Evolutionary conservation across 2,329 filamentous ascomycete genomes (phyloP), one percentile per base, ranked within the genome.

Genomic region (Diaporthe ilicicola): DNA sequence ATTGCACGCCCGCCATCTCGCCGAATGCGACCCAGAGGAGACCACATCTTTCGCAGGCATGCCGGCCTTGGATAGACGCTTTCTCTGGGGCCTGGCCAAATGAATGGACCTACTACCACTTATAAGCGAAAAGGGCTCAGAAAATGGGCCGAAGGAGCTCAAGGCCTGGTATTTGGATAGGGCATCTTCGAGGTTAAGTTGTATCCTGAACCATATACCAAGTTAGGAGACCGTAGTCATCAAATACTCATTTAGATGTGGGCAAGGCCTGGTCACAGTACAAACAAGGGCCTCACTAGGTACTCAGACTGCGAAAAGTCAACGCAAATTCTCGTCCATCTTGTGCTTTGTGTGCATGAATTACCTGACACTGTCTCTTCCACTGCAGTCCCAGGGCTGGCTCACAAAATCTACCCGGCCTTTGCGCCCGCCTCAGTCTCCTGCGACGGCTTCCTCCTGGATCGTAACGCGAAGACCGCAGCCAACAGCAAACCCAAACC

Each of bases 401-500:
- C 27, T 19, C 29, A 19, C 10, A 15, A 39, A 5, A 39, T 17
- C 32, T 50, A 64, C 7, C 59, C 59, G 1, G 44, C 29, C 44
- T 64, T 64, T 7, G n/a, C 59, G 42, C 34, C 15, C 13, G 44
- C 15, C 13, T 37, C 44, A 7, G 27, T 3, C 32, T 8, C n/a
- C 6, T 37, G 29, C n/a, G 32, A 37, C 8, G 59, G 8, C 55
- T 29, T 46, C 7, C 22, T 37, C 15, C 44, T 50, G 15, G 59
- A 64, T 22, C 76, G 76, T 24, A 76, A 44, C n/a, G 80, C 37
- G 48, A 78, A 81, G n/a, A 74, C 73, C 5, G 78, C 67, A 39
- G 77, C 79, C 27, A 83, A 66, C n/a, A 80, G 50, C 0, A 83
- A 74, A 0, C 81, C 81, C 7, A 83, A 64, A 0, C 77, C 80